Percentiles rank a stretch among this genome's conserved stretches.
These are phyloP conservation scores for Gloeopeniophorella convolvens DNA, from an alignment of 768 basidiomycete genomes.

Conservation along the genomic window DNA sequence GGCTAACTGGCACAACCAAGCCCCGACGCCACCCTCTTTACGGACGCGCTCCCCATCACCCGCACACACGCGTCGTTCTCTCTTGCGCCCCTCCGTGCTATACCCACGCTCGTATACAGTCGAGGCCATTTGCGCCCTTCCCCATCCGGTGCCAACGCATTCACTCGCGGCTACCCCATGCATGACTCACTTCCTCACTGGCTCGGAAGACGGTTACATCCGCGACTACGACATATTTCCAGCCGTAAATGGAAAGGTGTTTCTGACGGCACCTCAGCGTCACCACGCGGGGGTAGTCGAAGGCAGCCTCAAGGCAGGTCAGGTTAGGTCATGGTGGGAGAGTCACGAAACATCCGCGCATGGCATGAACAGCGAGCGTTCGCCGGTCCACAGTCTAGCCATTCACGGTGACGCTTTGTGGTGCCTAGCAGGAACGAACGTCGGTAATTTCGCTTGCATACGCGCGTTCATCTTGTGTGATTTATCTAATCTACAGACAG, in stretches of 20 bases:
- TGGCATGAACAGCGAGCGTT: constrained; percentile 26
- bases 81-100: constrained; percentile 30
- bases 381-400: constrained; percentile 84
- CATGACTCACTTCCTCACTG: constrained; percentile 84
- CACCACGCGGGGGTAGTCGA: constrained; percentile 89
- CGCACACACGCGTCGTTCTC: constrained; percentile 45
- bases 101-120: constrained; percentile 69
- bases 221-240: constrained; percentile 88
- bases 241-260: constrained; percentile 80
- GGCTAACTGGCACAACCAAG: constrained; percentile 14
- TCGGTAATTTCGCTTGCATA: constrained; percentile 35
- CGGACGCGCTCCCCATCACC: constrained; percentile 42
- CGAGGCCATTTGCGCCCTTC: constrained; percentile 87
- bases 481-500: constrained; percentile 44
- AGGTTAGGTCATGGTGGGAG: constrained; percentile 88
- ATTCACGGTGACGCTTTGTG: constrained; percentile 93
- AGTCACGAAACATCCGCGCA: constrained; percentile 38
- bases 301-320: constrained; percentile 85
- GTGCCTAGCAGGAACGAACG: constrained; percentile 83
- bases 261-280: constrained; percentile 82
- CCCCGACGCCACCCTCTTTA: constrained; percentile 32
- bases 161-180: constrained; percentile 81
- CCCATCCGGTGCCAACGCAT: constrained; percentile 84
- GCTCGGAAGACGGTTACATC: constrained; percentile 90
- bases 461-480: constrained; percentile 7